These are phyloP conservation scores for Phylloporus scabripes DNA, from an alignment of 768 basidiomycete species.

Conservation along the genomic window DNA sequence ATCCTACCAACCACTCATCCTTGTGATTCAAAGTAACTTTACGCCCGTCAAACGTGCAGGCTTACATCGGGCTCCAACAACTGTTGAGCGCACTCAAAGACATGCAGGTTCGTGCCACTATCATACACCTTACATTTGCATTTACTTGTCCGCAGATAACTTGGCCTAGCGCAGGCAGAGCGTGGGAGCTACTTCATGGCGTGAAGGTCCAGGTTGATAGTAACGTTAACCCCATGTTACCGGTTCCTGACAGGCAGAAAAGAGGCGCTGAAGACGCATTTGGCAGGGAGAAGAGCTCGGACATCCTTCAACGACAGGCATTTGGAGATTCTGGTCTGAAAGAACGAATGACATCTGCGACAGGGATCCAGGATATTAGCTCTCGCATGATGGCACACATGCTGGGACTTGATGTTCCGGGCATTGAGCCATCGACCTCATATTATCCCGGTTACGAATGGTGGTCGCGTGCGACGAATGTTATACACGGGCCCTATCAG, in stretches of 20 bases:
- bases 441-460: conserved; percentile 53
- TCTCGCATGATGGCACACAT: conserved; percentile 68
- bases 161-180: conserved; percentile 67
- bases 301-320: conserved; percentile 40
- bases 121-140: conserved; percentile 2
- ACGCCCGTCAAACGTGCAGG: conserved; percentile 66
- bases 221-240: conserved; percentile 32
- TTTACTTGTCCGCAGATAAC: conserved; percentile 39
- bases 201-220: conserved; percentile 51
- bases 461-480: conserved; percentile 46
- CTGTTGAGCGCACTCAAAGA: conserved; percentile 58
- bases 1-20: conserved; percentile 7
- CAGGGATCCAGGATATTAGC: conserved; percentile 57
- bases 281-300: conserved; percentile 46
- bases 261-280: conserved; percentile 60
- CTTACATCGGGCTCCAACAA: conserved; percentile 59
- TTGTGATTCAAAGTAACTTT: conserved; percentile 49
- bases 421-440: conserved; percentile 51
- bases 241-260: conserved; percentile 45
- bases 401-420: conserved; percentile 61
- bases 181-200: conserved; percentile 62
- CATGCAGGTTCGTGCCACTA: conserved; percentile 49
- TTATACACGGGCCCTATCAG: conserved; percentile 13
- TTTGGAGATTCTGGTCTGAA: conserved; percentile 27
- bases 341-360: conserved; percentile 18